Base-by-base conservation (phyloP, 495 filamentous ascomycete species). In the Lasiosphaeria ovina region DNA sequence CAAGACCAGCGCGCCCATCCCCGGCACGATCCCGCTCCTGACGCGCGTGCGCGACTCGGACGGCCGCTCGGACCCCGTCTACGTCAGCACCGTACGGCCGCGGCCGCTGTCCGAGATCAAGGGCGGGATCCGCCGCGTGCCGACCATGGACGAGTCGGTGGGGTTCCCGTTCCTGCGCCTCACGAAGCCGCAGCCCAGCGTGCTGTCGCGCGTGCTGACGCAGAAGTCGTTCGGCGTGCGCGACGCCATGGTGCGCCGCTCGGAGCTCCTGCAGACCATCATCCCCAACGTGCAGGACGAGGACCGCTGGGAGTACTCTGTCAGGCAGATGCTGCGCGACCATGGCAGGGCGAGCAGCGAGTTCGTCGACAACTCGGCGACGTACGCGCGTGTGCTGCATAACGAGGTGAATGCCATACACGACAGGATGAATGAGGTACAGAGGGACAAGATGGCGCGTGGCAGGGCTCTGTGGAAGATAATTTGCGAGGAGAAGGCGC, bases 101-200 rank as follows among this genome's bases (percentile, higher is more conserved):
- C 73, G 74, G 10, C 75, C 79, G 7, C 63, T 77, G 3, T 66
- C 76, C 4, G 53, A 68, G 24, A 69, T 83, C 3, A 68, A 58
- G 49, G 81, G 78, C 33, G 82, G 83, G 8, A 78, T 78, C 47
- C 83, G 88, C 14, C 77, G 76, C 52, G 68, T 92, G 3, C 90
- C 90, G 0, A 72, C 71, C 0, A 69, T 92, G 2, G 82, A 83
- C 60, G 62, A 57, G 1, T 82, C 84, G 3, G 74, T 75, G 42
- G 82, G 80, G 34, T 62, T 89, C n/a, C 88, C 90, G 0, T 87
- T 92, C 59, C 71, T 94, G 48, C 84, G 89, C 32, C 69, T 89
- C 54, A 81, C 77, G 61, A 92, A 91, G 68, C 88, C 89, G 7
- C 87, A 91, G 65, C 79, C 88, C 5, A 63, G 67, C 35, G 72